Conservation (phyloP, 108 stramenopile genomes). For the Cyclotella distinguenda region DNA sequence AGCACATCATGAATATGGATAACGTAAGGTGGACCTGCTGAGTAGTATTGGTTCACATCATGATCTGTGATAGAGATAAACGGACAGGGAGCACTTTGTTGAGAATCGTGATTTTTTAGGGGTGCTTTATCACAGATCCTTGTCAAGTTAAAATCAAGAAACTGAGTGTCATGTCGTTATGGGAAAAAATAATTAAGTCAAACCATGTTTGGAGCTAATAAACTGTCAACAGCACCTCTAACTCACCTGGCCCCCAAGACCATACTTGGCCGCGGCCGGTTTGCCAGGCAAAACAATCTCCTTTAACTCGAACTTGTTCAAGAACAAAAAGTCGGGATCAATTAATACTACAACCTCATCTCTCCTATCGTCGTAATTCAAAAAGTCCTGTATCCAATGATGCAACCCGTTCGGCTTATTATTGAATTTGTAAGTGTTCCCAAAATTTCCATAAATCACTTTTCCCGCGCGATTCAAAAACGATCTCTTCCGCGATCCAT, state of each 20-base stretch:
- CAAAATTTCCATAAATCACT: conserved; percentile 28
- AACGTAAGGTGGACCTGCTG: conserved; percentile 50
- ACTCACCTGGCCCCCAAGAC: conserved; percentile 47
- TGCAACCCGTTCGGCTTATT: conserved; percentile 57
- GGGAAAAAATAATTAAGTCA: not conserved
- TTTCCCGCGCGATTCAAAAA: conserved; percentile 43
- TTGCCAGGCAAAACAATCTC: conserved; percentile 31
- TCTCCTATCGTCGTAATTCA: conserved; percentile 23
- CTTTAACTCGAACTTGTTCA: conserved; percentile 41
- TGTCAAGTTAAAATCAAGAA: conserved; percentile 51
- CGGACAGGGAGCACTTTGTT: conserved; percentile 13
- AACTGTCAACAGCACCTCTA: not conserved
- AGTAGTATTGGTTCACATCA: conserved; percentile 43
- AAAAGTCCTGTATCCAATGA: conserved; percentile 40
- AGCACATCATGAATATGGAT: conserved; percentile 51
- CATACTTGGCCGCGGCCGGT: conserved; percentile 54
- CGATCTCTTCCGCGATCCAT: conserved; percentile 38
- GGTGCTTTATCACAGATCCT: conserved; percentile 45
- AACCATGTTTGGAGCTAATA: not conserved
- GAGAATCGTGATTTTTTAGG: not conserved
- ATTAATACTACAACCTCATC: conserved; percentile 51
- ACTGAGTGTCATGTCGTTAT: conserved; percentile 18
- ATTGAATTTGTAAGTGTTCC: conserved; percentile 55
- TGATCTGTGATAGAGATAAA: conserved; percentile 27
- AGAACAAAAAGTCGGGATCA: conserved; percentile 62